Evolutionary conservation across 1,284 basidiomycete genomes (phyloP), one percentile per base, ranked within the genome.

Genomic region (Anthracocystis walkeri): DNA sequence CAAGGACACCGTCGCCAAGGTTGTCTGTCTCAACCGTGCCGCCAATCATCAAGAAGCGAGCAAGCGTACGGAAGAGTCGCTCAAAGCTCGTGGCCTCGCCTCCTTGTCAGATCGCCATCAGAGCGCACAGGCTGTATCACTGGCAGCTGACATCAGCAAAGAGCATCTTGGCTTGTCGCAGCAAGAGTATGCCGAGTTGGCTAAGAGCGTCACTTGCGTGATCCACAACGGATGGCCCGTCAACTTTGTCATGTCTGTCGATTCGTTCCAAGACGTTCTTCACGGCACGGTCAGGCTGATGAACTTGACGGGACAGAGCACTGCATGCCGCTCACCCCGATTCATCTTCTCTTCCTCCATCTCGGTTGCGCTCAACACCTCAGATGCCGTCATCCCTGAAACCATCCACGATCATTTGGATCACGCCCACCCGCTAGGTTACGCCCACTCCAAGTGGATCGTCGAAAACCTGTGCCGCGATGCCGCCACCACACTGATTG

Each of bases 281-380:
- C 86, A 87, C 0, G 89, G 89, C 0, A 88, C 87, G 0, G 84
- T 88, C 44, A 88, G 89, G 82, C 85, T 90, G n/a, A 87, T 90
- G 72, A 89, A 88, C 58, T 86, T 90, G 18, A 87, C 87, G 18
- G 86, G 89, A 11, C 77, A 86, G 27, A 88, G 88, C 3, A 86
- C 87, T 1, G 84, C 82, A 21, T 42, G 73, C 0, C 53, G 76
- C n/a, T 87, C 86, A 11, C 84, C 87, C 23, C 79, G 83, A 2
- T 90, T 90, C 82, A 88, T 87, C 85, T 90, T 90, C 79, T 88
- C 88, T n/a, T 90, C 89, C 2, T 89, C 88, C 7, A 87, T 90
- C 56, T 88, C 89, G 35, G 86, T 79, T 20, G 83, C 82, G 3
- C 75, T 82, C 67, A 82, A 84, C 85, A 85, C n/a, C 66, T 54